Evolutionary conservation across 164 flowering plant genomes (phyloP), one percentile per base, ranked within the genome.

Genomic region (Warburgia ugandensis): DNA sequence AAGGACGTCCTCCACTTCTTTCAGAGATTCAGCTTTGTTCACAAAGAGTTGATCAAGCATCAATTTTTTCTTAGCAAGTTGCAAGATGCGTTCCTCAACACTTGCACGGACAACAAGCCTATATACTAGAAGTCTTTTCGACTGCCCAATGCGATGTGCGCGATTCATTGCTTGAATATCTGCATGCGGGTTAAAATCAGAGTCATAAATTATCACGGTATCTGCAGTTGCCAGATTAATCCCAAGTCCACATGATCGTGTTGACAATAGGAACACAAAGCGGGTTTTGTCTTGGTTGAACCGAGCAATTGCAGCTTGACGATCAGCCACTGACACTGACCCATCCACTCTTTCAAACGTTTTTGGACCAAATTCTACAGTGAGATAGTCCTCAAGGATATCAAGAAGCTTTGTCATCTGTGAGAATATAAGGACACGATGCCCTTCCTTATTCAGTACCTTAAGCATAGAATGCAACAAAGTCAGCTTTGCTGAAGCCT

Each of bases 141-240:
- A 84, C 57, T 94, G 99, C 26, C 99, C 99, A 63, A 94, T 94
- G 53, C 99, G 77, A 64, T 94, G 99, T n/a, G 99, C 99, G 23
- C 99, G 80, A 56, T 94, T 94, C 99, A 94, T 94, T 33, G 99
- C 99, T 67, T 94, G 99, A 56, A 94, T 89, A 67, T 94, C 99
- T 36, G 97, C 97, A 70, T 94, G 99, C 10, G 99, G 99, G 32
- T 94, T 94, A 67, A 94, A 94, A 70, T 94, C 99, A 58, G 99
- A 94, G 72, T 94, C 99, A 71, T 94, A 94, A 28, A 94, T 89
- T 41, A 94, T 75, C 35, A 94, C 99, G 56, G 99, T 94, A 58
- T 94, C 99, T 30, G 99, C 99, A 56, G 96, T 84, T 27, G 99
- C 99, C 77, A 94, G 72, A 66, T 94, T 94, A 60, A 94, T 94